Conservation (phyloP, 345 rosid species). For the Acer saccharum region DNA sequence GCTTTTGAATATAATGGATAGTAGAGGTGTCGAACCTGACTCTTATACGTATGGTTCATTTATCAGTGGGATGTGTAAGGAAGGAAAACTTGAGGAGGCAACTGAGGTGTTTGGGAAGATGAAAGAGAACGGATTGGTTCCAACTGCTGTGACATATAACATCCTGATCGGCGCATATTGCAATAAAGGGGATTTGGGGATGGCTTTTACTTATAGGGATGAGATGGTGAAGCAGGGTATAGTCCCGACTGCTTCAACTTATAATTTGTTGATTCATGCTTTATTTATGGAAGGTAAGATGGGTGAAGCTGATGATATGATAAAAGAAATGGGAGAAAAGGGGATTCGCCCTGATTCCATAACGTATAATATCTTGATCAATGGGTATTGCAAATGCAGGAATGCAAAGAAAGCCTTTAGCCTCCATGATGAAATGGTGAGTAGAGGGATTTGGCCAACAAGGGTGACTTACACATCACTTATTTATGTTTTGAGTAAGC, state of each 20-base stretch:
- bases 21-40: conserved; percentile 65
- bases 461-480: conserved; percentile 75
- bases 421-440: conserved; percentile 68
- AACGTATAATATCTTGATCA: conserved; percentile 81
- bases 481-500: conserved; percentile 63
- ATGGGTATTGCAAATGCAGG: conserved; percentile 78
- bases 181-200: conserved; percentile 63
- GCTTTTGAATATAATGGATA: conserved; percentile 62
- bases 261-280: conserved; percentile 79
- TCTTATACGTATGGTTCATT: conserved; percentile 76
- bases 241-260: conserved; percentile 69
- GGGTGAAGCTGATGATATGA: conserved; percentile 59
- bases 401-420: conserved; percentile 70
- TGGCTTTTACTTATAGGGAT: conserved; percentile 66
- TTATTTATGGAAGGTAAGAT: conserved; percentile 71
- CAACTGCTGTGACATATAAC: conserved; percentile 78
- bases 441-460: conserved; percentile 66
- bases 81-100: conserved; percentile 69
- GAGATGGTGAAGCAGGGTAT: conserved; percentile 78
- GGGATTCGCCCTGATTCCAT: conserved; percentile 65
- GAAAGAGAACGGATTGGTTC: conserved; percentile 63
- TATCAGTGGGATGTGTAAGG: conserved; percentile 77
- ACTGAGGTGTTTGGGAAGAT: conserved; percentile 55
- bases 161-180: conserved; percentile 76
- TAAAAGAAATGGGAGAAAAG: conserved; percentile 64